Conservation (phyloP, 1,284 basidiomycete species). For the Tilletiopsis washingtonensis region DNA sequence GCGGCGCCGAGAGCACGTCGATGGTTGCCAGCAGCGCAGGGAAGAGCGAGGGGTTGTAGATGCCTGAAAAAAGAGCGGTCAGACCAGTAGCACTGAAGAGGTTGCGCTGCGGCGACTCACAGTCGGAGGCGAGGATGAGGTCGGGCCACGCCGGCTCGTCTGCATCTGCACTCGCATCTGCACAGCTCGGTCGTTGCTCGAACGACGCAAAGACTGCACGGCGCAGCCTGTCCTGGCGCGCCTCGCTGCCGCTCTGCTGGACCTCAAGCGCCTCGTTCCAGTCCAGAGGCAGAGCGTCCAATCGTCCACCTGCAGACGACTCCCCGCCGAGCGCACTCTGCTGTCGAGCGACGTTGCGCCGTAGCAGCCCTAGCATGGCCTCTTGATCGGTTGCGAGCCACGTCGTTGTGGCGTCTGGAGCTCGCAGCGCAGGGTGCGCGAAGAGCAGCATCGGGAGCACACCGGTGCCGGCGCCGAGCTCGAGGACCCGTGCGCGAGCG, state of each 20-base stretch:
- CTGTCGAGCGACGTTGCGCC: conserved; percentile 14
- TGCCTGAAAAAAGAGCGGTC: background rate
- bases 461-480: conserved; percentile 42
- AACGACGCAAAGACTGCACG: background rate
- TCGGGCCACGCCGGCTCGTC: background rate
- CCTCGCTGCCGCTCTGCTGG: background rate
- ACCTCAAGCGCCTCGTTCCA: conserved; percentile 14
- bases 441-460: conserved; percentile 24
- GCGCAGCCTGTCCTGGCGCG: background rate
- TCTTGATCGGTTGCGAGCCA: conserved; percentile 41
- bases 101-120: conserved; percentile 1
- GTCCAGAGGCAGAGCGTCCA: conserved; percentile 7
- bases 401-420: background rate
- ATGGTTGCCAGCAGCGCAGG: conserved; percentile 28
- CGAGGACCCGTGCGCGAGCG: conserved; percentile 13
- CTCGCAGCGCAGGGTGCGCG: conserved; percentile 1
- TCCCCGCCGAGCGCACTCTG: background rate
- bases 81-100: background rate
- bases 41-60: conserved; percentile 33
- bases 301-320: background rate
- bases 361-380: conserved; percentile 23
- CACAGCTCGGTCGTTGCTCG: background rate
- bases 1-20: conserved; percentile 16
- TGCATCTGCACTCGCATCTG: background rate
- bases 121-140: conserved; percentile 9